phyloP scores from a whole-genome alignment of 1,284 basidiomycete species.

The Rhodofomes roseus region DNA sequence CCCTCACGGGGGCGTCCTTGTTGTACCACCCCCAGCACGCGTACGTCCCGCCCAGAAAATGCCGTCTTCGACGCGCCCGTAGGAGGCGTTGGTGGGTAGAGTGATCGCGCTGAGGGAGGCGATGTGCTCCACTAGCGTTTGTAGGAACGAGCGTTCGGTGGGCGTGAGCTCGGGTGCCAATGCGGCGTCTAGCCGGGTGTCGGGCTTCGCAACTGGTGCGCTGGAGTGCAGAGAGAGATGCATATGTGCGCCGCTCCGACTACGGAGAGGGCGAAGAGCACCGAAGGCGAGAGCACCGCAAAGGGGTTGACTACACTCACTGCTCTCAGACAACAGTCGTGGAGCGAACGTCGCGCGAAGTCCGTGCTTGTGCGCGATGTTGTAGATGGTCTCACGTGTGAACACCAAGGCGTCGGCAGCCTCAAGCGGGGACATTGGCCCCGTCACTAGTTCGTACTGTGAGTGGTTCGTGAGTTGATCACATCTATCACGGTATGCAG shows the following conservation, averaged over 20 bases:
- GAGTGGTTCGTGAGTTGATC: background rate
- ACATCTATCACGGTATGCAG: background rate
- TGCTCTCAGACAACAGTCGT: conserved; percentile 40
- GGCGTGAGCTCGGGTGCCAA: conserved; percentile 27
- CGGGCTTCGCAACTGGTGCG: background rate
- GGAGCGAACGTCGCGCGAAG: conserved; percentile 68
- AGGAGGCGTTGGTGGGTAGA: conserved; percentile 58
- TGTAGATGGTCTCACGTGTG: conserved; percentile 64
- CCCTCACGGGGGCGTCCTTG: conserved; percentile 59
- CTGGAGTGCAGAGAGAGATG: conserved; percentile 55
- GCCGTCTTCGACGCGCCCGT: conserved; percentile 42
- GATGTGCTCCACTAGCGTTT: conserved; percentile 48
- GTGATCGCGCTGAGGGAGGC: conserved; percentile 54
- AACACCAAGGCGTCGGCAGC: conserved; percentile 65
- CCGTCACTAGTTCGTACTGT: conserved; percentile 65
- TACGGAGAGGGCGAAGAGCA: conserved; percentile 12
- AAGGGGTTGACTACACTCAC: conserved; percentile 29
- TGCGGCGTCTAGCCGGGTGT: conserved; percentile 12
- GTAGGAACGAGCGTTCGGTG: conserved; percentile 34
- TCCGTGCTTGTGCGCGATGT: conserved; percentile 59
- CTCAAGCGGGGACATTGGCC: conserved; percentile 58
- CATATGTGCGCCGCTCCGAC: conserved; percentile 58
- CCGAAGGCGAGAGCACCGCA: no score
- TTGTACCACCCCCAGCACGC: conserved; percentile 68
- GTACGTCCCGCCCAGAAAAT: conserved; percentile 54